phyloP scores from a whole-genome alignment of 75 land plant species.

The Ceratopteris richardii region DNA sequence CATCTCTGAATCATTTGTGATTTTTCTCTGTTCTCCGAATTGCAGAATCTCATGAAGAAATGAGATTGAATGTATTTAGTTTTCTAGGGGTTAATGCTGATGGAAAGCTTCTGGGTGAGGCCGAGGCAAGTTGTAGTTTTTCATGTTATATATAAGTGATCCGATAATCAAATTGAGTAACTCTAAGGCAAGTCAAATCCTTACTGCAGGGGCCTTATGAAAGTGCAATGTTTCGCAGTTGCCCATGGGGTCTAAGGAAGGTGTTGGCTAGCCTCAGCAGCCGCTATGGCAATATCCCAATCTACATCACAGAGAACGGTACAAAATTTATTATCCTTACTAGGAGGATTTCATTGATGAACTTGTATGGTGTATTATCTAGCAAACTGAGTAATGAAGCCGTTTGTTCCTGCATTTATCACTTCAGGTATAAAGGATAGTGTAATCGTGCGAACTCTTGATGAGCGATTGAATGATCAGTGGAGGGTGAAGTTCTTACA shows the following conservation, averaged over 20 bases:
- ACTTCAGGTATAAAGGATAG: constrained; percentile 10
- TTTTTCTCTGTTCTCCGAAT: too few relatives aligned
- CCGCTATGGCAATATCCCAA: constrained; percentile 26
- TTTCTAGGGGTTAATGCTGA: background rate
- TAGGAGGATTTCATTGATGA: too few relatives aligned
- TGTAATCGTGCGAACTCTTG: background rate
- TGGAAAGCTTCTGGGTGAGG: constrained; percentile 3
- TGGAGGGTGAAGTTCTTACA: background rate
- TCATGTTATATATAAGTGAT: too few relatives aligned
- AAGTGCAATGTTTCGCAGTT: background rate
- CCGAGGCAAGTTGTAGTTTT: background rate
- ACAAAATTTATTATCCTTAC: too few relatives aligned
- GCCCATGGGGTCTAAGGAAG: constrained; percentile 16
- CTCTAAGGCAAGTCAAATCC: too few relatives aligned
- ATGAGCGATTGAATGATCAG: constrained; percentile 7
- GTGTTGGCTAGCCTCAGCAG: constrained; percentile 3
- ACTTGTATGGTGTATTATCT: too few relatives aligned
- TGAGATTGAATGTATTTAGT: background rate
- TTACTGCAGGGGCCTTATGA: constrained; percentile 5
- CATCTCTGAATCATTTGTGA: too few relatives aligned
- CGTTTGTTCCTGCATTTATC: too few relatives aligned
- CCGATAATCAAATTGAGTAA: too few relatives aligned
- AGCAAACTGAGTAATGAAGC: too few relatives aligned
- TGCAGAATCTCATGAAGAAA: too few relatives aligned
- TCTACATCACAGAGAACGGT: constrained; percentile 39